Evolutionary conservation across 2,329 filamentous ascomycete genomes (phyloP).

Genomic region (Diplocarpon mali): DNA sequence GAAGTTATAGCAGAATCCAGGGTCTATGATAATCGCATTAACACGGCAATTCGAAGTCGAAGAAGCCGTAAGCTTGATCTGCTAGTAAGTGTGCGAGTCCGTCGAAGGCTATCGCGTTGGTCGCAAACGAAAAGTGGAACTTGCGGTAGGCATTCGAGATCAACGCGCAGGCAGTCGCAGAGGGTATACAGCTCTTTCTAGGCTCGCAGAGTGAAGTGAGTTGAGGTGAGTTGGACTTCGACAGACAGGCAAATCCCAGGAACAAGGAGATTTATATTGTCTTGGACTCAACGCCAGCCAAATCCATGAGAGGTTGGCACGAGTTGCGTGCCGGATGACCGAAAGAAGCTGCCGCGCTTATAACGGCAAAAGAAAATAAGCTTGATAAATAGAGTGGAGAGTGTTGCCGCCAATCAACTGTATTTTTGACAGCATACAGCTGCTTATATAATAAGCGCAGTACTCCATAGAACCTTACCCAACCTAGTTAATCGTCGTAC

Average conservation of each 20-base stretch:
- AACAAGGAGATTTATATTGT: neutral
- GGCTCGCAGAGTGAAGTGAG: neutral
- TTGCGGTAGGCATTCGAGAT: slow-evolving; percentile 8
- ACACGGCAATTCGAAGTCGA: too few species aligned
- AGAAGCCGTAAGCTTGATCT: too few species aligned
- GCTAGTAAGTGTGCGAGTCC: neutral
- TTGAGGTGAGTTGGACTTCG: too few species aligned
- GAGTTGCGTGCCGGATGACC: slow-evolving; percentile 1
- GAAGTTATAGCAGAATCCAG: neutral
- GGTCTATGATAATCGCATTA: neutral
- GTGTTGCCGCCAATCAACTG: too few species aligned
- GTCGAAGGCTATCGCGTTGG: slow-evolving; percentile 1
- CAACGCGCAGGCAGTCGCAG: neutral
- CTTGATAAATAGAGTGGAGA: too few species aligned
- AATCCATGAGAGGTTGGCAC: neutral
- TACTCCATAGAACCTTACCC: too few species aligned
- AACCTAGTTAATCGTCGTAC: too few species aligned
- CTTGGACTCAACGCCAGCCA: neutral
- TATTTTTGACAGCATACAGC: too few species aligned
- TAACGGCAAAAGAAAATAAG: too few species aligned
- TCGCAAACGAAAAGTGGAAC: neutral
- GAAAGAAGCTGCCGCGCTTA: neutral
- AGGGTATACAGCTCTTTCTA: neutral
- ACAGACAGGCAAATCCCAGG: too few species aligned
- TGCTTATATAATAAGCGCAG: too few species aligned